Percentiles rank a stretch among this genome's conserved stretches.
phyloP scores from a whole-genome alignment of 2,329 filamentous ascomycete genomes.

The Cladosporium austrohemisphaericum region DNA sequence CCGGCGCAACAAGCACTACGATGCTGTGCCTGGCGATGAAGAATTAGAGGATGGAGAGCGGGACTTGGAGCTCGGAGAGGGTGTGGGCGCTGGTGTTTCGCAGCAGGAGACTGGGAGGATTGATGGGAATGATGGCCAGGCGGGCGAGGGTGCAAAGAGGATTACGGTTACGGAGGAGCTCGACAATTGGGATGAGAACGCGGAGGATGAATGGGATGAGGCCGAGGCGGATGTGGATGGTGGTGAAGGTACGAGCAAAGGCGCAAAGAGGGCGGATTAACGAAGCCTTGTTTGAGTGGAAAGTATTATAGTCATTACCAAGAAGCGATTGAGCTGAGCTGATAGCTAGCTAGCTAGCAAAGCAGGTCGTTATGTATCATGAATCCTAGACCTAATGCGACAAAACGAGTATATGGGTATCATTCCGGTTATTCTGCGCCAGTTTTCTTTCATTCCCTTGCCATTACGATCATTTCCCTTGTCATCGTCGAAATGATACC shows the following conservation, averaged over 20 bases:
- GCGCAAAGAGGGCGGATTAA: conserved; percentile 43
- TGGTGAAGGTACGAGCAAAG: conserved; percentile 24
- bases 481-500: background rate
- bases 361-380: conserved; percentile 9
- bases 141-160: conserved; percentile 60
- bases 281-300: conserved; percentile 1
- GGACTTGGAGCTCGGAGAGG: conserved; percentile 75
- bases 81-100: conserved; percentile 34
- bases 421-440: conserved; percentile 2
- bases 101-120: conserved; percentile 32
- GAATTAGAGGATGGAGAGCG: conserved; percentile 37
- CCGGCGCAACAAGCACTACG: conserved; percentile 68
- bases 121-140: conserved; percentile 25
- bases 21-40: conserved; percentile 61
- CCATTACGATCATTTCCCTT: no score
- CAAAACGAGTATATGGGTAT: conserved; percentile 13
- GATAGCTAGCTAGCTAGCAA: conserved; percentile 3
- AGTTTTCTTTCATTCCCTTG: no score
- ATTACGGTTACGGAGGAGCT: conserved; percentile 75
- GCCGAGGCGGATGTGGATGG: conserved; percentile 41
- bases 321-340: conserved; percentile 4
- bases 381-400: conserved; percentile 3
- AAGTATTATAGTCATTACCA: no score
- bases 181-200: conserved; percentile 92
- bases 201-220: conserved; percentile 60